These are phyloP conservation scores for Mortierella sp. DNA, from an alignment of 371 early-diverging fungal genomes.

Conservation along the genomic window DNA sequence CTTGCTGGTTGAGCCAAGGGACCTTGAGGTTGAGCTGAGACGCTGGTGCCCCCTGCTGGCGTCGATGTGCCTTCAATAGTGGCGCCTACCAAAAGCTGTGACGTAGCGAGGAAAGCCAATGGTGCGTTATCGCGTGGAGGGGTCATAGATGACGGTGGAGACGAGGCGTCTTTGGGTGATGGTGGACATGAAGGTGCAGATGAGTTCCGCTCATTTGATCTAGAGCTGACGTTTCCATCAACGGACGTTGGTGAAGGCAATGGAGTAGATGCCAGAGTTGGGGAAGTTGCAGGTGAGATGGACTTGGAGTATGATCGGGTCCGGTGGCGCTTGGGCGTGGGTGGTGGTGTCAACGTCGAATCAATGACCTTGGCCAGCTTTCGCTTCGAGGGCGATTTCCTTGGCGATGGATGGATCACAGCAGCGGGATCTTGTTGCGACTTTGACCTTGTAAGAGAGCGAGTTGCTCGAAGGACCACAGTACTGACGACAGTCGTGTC, in stretches of 20 bases:
- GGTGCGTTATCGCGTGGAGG: background rate
- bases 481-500: background rate
- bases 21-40: background rate
- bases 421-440: background rate
- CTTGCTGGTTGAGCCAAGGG: background rate
- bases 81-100: background rate
- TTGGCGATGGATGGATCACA: background rate
- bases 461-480: background rate
- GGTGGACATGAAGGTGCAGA: background rate
- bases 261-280: conserved; percentile 6
- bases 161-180: background rate
- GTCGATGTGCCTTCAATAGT: too few species aligned
- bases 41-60: background rate
- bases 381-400: background rate
- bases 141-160: background rate
- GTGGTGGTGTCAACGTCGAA: background rate
- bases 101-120: background rate
- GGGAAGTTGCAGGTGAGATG: conserved; percentile 20
- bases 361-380: background rate
- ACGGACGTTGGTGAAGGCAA: conserved; percentile 37
- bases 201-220: background rate
- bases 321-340: conserved; percentile 5
- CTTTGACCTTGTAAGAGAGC: background rate
- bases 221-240: conserved; percentile 6
- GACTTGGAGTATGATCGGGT: conserved; percentile 15